Conservation (phyloP, 257 asterid genomes). For the Mitragyna speciosa region DNA sequence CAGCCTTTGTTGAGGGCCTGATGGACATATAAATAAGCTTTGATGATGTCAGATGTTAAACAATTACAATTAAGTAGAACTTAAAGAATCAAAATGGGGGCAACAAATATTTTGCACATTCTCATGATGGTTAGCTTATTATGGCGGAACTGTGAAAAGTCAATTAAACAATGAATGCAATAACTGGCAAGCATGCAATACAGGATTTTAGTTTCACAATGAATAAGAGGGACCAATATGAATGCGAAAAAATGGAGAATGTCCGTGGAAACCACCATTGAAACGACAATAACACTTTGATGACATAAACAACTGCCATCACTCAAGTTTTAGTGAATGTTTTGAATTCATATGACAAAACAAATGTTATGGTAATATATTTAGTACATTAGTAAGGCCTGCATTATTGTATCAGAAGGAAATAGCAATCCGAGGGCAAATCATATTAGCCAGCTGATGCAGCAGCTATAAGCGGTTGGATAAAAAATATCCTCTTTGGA, state of each 20-base stretch:
- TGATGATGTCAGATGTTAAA: not conserved
- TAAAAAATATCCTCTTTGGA: too few relatives aligned
- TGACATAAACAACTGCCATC: not conserved
- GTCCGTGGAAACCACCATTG: too few relatives aligned
- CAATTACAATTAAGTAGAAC: not conserved
- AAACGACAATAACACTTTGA: not conserved
- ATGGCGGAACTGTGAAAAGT: not conserved
- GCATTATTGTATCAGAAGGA: not conserved
- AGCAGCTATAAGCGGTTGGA: too few relatives aligned
- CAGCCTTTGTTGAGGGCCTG: slow-evolving; percentile 66
- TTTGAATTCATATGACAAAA: not conserved
- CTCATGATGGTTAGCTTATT: not conserved
- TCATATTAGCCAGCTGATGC: not conserved
- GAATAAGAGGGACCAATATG: not conserved
- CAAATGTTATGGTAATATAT: not conserved
- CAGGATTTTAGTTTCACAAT: not conserved
- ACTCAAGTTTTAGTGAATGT: not conserved
- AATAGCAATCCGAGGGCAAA: not conserved
- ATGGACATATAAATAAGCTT: not conserved
- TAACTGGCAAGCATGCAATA: not conserved
- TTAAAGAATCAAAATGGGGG: not conserved
- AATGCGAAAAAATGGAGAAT: too few relatives aligned
- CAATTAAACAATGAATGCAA: not conserved
- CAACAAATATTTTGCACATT: not conserved
- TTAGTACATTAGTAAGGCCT: not conserved